Evolutionary conservation across 345 rosid genomes (phyloP).

Genomic region (Reutealis trisperma): DNA sequence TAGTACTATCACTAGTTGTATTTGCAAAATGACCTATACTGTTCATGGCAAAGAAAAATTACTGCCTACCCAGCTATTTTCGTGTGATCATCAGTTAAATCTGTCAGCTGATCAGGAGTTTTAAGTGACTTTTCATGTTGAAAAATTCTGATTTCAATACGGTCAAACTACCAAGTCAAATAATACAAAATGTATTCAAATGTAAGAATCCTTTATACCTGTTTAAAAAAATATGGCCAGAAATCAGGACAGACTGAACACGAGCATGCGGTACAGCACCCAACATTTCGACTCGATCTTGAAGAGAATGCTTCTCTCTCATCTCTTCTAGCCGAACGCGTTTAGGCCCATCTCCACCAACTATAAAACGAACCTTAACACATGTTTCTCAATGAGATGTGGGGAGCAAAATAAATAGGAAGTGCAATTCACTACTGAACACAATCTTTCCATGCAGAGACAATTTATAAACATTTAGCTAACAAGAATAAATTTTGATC

Average conservation of each 20-base stretch:
- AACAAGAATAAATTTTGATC: neutral
- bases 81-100: neutral
- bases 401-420: neutral
- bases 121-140: neutral
- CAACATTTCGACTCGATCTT: constrained; percentile 92
- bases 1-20: too few species aligned
- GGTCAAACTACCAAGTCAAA: neutral
- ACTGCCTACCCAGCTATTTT: neutral
- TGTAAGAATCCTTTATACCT: constrained; percentile 41
- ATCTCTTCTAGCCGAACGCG: constrained; percentile 89
- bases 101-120: neutral
- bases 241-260: constrained; percentile 74
- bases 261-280: constrained; percentile 91
- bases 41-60: neutral
- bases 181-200: neutral
- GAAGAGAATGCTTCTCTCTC: constrained; percentile 96
- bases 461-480: neutral
- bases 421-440: neutral
- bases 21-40: neutral
- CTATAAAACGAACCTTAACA: constrained; percentile 77
- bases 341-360: constrained; percentile 97
- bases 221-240: constrained; percentile 91
- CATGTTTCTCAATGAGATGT: constrained; percentile 15
- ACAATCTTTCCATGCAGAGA: neutral
- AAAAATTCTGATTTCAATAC: neutral